These are phyloP conservation scores for Penicillium canescens DNA, from an alignment of 495 filamentous ascomycete genomes.

Conservation along the genomic window DNA sequence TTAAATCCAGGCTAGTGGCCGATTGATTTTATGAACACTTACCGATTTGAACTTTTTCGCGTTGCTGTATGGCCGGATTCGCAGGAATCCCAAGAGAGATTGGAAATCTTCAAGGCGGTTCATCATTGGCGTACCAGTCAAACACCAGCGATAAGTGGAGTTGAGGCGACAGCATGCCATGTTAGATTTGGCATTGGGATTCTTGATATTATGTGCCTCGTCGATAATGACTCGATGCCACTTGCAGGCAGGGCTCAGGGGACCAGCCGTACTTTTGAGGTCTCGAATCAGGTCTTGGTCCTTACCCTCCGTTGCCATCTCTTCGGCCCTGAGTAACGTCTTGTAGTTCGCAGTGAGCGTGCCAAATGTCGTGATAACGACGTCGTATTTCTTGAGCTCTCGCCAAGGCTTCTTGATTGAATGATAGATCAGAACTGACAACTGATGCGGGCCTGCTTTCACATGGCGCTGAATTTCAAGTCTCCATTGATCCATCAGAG, in stretches of 20 bases:
- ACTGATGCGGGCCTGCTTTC: conserved; percentile 51
- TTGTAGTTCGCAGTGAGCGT: conserved; percentile 65
- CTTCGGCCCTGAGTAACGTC: conserved; percentile 53
- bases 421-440: conserved; percentile 72
- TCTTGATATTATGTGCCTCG: conserved; percentile 95
- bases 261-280: conserved; percentile 44
- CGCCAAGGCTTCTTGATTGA: conserved; percentile 55
- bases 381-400: conserved; percentile 68
- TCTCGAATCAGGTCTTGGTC: conserved; percentile 16
- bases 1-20: neutral
- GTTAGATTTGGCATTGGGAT: conserved; percentile 67
- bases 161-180: conserved; percentile 61
- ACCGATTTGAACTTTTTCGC: conserved; percentile 61
- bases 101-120: conserved; percentile 83
- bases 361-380: conserved; percentile 90
- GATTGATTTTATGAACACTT: conserved; percentile 22
- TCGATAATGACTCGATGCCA: conserved; percentile 90
- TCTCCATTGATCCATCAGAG: conserved; percentile 88
- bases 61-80: conserved; percentile 77
- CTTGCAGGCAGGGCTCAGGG: conserved; percentile 62
- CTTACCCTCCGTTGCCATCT: conserved; percentile 34
- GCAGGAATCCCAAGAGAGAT: conserved; percentile 77
- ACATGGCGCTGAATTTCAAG: conserved; percentile 78
- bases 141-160: conserved; percentile 72
- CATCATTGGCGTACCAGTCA: conserved; percentile 96